These are phyloP conservation scores for Hypoxylon crocopeplum DNA, from an alignment of 495 filamentous ascomycete genomes.

Conservation along the genomic window DNA sequence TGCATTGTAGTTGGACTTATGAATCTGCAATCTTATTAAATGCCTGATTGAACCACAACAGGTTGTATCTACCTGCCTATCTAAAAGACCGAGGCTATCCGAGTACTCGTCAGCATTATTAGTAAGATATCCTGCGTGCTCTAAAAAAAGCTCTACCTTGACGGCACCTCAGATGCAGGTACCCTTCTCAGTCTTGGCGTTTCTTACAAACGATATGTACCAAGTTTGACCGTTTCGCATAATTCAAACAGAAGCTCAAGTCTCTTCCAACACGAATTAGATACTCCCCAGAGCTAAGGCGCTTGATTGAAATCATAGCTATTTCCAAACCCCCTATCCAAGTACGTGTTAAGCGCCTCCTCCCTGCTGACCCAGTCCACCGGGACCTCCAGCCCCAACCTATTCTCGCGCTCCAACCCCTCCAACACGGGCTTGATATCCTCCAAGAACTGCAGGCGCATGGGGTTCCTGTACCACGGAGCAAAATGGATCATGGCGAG, in stretches of 20 bases:
- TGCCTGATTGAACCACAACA: no score
- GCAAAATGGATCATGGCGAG: constrained; percentile 62
- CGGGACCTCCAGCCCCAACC: constrained; percentile 49
- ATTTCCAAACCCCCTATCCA: constrained; percentile 57
- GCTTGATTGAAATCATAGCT: constrained; percentile 57
- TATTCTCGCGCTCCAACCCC: constrained; percentile 28
- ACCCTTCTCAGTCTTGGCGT: no score
- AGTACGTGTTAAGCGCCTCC: constrained; percentile 44
- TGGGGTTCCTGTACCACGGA: constrained; percentile 57
- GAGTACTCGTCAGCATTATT: background rate
- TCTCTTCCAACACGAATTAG: background rate
- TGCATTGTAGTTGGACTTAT: no score
- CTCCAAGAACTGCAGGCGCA: constrained; percentile 57
- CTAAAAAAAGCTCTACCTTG: no score
- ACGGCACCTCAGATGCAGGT: no score
- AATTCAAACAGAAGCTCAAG: no score
- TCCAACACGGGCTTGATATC: constrained; percentile 50
- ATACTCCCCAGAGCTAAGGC: constrained; percentile 1
- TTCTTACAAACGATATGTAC: no score
- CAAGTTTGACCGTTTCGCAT: no score
- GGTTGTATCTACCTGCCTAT: background rate
- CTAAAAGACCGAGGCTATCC: background rate
- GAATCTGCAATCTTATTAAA: no score
- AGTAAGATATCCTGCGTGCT: no score
- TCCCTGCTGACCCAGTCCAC: constrained; percentile 50